Base-by-base conservation (phyloP, 352 stramenopile species). In the Globisporangium okanoganense region DNA sequence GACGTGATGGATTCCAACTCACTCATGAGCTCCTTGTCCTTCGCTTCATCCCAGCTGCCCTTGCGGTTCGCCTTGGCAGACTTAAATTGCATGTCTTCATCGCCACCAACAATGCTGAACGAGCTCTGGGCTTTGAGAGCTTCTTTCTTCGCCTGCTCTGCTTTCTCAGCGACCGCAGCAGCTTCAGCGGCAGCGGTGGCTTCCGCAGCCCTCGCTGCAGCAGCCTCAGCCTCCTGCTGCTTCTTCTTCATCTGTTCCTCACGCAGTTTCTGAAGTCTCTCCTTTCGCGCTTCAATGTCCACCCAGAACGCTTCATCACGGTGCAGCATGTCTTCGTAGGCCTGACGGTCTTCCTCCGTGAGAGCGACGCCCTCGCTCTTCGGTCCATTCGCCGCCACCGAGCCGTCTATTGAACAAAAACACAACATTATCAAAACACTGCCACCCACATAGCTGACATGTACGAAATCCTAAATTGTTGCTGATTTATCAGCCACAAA, bases 241-340 rank as follows among this genome's bases (percentile, higher is more conserved):
- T 86, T 88, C 61, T 88, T 92, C 58, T 79, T 76, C 20, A 76
- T 22, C 51, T 90, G 81, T 33, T 90, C 80, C 54, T 92, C 82
- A 29, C 83, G 82, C 61, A 84, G 65, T 58, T 82, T 85, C 67
- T 92, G 77, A 18, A 92, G 66, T 10, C 84, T 64, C 40, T 76
- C 76, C 56, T 95, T 95, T 29, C 86, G 66, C 36, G 81, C 79
- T 62, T 92, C 86, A 61, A 95, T 95, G 31, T 94, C 86, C 16
- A 73, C 76, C 86, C 86, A 95, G 58, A 95, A 95, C 3, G 79
- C 76, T 65, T 94, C 84, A 59, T 95, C 86, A 13, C 85, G 82
- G 56, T 92, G 81, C 60, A 95, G 71, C 86, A 95, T 95, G 33
- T 94, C 82, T 69, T 95, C 86, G 35, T 95, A 95, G 31, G 84